A percentile compares a stretch with the other conserved stretches of the same genome.
These are phyloP conservation scores for Aspergillus neotritici DNA, from an alignment of 2,329 filamentous ascomycete genomes.

Conservation along the genomic window DNA sequence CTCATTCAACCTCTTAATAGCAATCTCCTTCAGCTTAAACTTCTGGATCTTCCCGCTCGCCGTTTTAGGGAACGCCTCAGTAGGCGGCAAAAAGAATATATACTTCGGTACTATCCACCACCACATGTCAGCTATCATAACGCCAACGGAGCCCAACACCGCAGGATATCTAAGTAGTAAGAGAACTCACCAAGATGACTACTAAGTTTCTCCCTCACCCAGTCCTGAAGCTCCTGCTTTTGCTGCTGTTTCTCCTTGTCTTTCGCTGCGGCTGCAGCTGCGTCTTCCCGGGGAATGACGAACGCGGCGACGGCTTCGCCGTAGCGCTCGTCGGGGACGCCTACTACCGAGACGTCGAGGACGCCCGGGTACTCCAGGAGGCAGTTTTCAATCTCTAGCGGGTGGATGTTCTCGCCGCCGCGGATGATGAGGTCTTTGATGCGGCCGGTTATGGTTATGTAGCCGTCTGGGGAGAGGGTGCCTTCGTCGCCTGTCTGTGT, in stretches of 20 bases:
- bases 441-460: slow-evolving; percentile 79
- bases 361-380: slow-evolving; percentile 67
- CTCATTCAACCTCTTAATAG: slow-evolving; percentile 44
- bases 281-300: slow-evolving; percentile 52
- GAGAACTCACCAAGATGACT: slow-evolving; percentile 59
- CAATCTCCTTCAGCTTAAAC: slow-evolving; percentile 71
- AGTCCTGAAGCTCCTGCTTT: slow-evolving; percentile 60
- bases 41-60: slow-evolving; percentile 97
- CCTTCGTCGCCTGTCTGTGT: slow-evolving; percentile 87
- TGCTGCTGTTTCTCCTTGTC: slow-evolving; percentile 48
- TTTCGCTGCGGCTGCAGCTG: slow-evolving; percentile 40
- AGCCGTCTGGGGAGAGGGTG: slow-evolving; percentile 73
- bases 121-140: not conserved
- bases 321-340: slow-evolving; percentile 72
- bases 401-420: slow-evolving; percentile 93
- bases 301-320: slow-evolving; percentile 87
- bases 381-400: slow-evolving; percentile 85
- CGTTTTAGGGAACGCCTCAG: slow-evolving; percentile 80
- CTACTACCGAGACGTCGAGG: slow-evolving; percentile 74
- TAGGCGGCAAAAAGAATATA: slow-evolving; percentile 66
- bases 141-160: not conserved
- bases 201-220: slow-evolving; percentile 65
- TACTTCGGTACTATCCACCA: slow-evolving; percentile 64
- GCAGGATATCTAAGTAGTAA: not conserved
- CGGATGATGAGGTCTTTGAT: slow-evolving; percentile 96